Conservation (phyloP, 2,329 filamentous ascomycete species). For the Parastagonospora avenae region DNA sequence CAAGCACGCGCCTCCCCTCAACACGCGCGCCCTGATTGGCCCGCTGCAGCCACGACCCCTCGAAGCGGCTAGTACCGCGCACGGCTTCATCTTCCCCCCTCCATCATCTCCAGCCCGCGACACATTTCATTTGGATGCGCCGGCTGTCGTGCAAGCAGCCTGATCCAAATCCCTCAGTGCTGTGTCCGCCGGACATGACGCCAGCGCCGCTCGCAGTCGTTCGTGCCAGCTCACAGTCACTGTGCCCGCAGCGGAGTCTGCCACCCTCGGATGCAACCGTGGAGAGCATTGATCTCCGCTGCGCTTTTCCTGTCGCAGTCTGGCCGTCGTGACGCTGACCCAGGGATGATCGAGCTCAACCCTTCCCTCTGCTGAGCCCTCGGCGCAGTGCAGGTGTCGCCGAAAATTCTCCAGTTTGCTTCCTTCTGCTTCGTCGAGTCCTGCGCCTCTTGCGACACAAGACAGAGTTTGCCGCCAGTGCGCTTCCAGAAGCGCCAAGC, state of each 20-base stretch:
- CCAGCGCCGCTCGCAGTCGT: slow-evolving; percentile 22
- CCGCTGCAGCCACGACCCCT: not conserved
- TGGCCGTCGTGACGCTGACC: not conserved
- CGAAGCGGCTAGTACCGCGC: slow-evolving; percentile 8
- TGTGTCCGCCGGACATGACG: slow-evolving; percentile 20
- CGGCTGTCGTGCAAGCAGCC: slow-evolving; percentile 18
- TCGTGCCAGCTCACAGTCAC: slow-evolving; percentile 15
- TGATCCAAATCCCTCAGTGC: slow-evolving; percentile 19
- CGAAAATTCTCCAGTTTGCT: slow-evolving; percentile 10
- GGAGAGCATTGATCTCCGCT: slow-evolving; percentile 8
- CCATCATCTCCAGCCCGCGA: slow-evolving; percentile 27
- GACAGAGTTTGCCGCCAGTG: slow-evolving; percentile 18
- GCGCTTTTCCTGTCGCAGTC: slow-evolving; percentile 5
- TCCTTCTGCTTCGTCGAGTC: slow-evolving; percentile 3
- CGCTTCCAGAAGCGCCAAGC: slow-evolving; percentile 25
- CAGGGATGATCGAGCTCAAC: not conserved
- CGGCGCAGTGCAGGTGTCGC: slow-evolving; percentile 3
- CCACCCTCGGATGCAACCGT: slow-evolving; percentile 1
- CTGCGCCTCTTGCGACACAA: slow-evolving; percentile 9
- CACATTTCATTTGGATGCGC: slow-evolving; percentile 26
- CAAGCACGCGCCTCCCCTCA: slow-evolving; percentile 20
- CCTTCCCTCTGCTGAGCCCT: not conserved
- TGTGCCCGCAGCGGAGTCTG: not conserved
- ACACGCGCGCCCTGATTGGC: slow-evolving; percentile 19
- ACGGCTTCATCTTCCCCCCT: slow-evolving; percentile 19